phyloP scores from a whole-genome alignment of 495 filamentous ascomycete species.

The Trichoderma parareesei region DNA sequence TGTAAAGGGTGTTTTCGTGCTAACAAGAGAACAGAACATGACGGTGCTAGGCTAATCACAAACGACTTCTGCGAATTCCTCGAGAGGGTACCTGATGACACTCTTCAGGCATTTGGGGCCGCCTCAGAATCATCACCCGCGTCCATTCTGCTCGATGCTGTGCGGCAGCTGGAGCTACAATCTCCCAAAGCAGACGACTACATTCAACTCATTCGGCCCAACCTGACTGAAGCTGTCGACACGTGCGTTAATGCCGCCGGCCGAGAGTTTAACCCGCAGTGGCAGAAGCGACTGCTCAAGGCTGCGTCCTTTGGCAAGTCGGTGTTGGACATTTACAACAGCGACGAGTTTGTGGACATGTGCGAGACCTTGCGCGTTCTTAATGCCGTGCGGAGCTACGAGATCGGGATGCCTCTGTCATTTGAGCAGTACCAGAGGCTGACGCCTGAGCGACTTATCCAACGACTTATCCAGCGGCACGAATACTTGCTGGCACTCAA shows the following conservation, averaged over 20 bases:
- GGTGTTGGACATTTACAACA: constrained; percentile 90
- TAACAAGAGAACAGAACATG: constrained; percentile 52
- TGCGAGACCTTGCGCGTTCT: constrained; percentile 88
- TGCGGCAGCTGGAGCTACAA: constrained; percentile 83
- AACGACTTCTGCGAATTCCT: constrained; percentile 92
- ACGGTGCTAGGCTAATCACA: constrained; percentile 80
- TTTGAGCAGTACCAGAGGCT: constrained; percentile 85
- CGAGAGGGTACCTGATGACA: constrained; percentile 84
- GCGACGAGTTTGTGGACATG: constrained; percentile 98
- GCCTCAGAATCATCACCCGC: constrained; percentile 75
- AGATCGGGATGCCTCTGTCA: constrained; percentile 83
- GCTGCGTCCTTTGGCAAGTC: constrained; percentile 97
- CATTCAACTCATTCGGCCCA: constrained; percentile 82
- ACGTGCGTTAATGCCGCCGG: constrained; percentile 85
- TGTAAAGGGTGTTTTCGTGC: neutral
- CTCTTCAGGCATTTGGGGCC: constrained; percentile 78
- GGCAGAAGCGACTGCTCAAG: constrained; percentile 92
- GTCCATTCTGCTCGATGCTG: constrained; percentile 84
- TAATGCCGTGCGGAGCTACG: constrained; percentile 83
- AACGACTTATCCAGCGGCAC: constrained; percentile 75
- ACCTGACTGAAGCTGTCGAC: constrained; percentile 85
- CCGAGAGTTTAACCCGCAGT: constrained; percentile 78
- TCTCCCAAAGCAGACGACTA: constrained; percentile 97
- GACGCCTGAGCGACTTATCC: constrained; percentile 77
- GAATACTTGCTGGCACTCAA: constrained; percentile 88